A percentile compares a stretch with the other conserved stretches of the same genome.
These are phyloP conservation scores for Paraphoma chrysanthemicola DNA, from an alignment of 2,329 filamentous ascomycete genomes.

Conservation along the genomic window DNA sequence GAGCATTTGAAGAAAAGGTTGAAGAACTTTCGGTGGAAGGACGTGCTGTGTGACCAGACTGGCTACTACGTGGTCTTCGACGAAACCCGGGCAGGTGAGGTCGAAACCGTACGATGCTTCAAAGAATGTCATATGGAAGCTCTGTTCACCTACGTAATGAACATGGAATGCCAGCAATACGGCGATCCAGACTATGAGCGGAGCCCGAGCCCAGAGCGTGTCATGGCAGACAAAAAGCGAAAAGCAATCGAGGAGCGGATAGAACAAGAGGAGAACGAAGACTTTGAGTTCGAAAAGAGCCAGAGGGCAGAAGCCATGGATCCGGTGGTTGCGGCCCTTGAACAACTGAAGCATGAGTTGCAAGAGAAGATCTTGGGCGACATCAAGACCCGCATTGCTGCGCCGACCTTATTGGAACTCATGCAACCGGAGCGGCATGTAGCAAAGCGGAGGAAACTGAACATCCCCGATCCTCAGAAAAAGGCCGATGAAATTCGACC, in stretches of 20 bases:
- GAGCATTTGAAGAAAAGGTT: conserved; percentile 89
- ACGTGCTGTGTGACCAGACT: conserved; percentile 81
- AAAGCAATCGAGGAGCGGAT: conserved; percentile 71
- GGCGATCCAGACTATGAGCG: conserved; percentile 69
- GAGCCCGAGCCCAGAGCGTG: conserved; percentile 60
- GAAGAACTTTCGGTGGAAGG: conserved; percentile 80
- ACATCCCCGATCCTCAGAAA: conserved; percentile 70
- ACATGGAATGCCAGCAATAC: conserved; percentile 81
- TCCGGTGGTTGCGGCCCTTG: conserved; percentile 83
- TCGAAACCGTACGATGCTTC: conserved; percentile 82
- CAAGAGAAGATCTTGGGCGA: conserved; percentile 87
- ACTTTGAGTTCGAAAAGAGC: conserved; percentile 88
- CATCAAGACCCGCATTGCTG: conserved; percentile 85
- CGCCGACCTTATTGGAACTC: conserved; percentile 78
- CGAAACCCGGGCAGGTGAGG: conserved; percentile 75
- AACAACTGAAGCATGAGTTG: conserved; percentile 80
- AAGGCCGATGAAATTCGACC: conserved; percentile 66
- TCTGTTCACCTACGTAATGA: conserved; percentile 92
- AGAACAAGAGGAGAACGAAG: conserved; percentile 77
- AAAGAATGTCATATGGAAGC: conserved; percentile 78
- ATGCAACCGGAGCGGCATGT: conserved; percentile 82
- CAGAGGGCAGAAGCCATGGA: conserved; percentile 88
- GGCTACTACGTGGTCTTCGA: conserved; percentile 95
- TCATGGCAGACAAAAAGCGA: conserved; percentile 58
- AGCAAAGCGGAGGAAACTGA: conserved; percentile 79